A percentile compares a stretch with the other conserved stretches of the same genome.
Evolutionary conservation across 805 yeast species (phyloP).

Genomic region (Yarrowia deformans): DNA sequence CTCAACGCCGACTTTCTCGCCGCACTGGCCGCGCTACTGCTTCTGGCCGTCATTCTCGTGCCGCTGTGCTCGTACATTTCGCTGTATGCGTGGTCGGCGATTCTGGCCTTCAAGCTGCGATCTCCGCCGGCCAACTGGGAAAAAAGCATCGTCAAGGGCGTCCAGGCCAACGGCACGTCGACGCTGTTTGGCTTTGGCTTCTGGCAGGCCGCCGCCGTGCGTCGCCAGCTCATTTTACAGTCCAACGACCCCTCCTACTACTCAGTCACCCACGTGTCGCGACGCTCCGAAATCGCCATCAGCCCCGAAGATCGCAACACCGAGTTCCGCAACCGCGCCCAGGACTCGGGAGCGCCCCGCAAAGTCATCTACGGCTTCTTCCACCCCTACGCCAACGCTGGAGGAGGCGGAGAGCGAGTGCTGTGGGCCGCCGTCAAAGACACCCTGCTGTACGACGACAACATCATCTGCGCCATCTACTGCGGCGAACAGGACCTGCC

Average conservation of each 20-base stretch:
- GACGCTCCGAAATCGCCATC: conserved; percentile 40
- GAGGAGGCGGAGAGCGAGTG: conserved; percentile 98
- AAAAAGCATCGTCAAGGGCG: conserved; percentile 43
- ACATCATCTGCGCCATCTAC: conserved; percentile 71
- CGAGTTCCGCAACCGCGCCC: conserved; percentile 40
- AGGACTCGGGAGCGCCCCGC: conserved; percentile 48
- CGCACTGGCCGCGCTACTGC: conserved; percentile 31
- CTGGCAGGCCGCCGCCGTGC: conserved; percentile 49
- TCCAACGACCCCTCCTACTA: conserved; percentile 49
- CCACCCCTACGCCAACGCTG: conserved; percentile 95
- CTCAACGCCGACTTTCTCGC: conserved; percentile 35
- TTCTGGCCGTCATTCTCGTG: conserved; percentile 38
- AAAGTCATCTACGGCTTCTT: conserved; percentile 76
- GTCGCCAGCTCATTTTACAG: conserved; percentile 53
- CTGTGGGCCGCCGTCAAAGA: conserved; percentile 90
- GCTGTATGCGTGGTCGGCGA: conserved; percentile 39
- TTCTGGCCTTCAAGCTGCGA: conserved; percentile 42
- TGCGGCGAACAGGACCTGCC: conserved; percentile 60
- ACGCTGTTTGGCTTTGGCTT: conserved; percentile 37
- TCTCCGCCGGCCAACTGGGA: conserved; percentile 45
- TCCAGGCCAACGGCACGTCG: conserved; percentile 41
- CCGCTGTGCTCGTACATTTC: conserved; percentile 39
- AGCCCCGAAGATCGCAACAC: conserved; percentile 30
- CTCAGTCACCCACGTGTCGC: conserved; percentile 42
- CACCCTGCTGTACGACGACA: conserved; percentile 60